These are phyloP conservation scores for Aegilops bicornis DNA, from an alignment of 176 grass and related monocot species.

Conservation along the genomic window DNA sequence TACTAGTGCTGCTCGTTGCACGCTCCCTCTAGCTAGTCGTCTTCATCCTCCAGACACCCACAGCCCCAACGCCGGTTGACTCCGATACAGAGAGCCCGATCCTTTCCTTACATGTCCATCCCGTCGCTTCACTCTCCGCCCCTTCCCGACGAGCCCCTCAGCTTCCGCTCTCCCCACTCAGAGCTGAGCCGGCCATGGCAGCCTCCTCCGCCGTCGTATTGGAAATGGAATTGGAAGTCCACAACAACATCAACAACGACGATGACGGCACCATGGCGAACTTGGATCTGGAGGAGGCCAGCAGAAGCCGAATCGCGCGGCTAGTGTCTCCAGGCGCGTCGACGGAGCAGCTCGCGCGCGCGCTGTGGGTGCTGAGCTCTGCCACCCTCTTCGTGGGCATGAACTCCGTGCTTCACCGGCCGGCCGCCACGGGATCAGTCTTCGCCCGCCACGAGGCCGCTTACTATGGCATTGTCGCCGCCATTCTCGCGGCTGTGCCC, in stretches of 20 bases:
- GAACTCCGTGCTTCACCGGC: neutral
- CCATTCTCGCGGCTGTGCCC: neutral
- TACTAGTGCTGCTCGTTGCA: too few relatives aligned
- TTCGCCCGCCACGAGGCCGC: neutral
- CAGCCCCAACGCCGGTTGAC: too few relatives aligned
- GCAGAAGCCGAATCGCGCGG: neutral
- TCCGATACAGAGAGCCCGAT: too few relatives aligned
- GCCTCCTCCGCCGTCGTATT: too few relatives aligned
- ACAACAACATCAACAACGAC: neutral
- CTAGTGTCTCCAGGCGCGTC: neutral
- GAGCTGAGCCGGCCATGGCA: too few relatives aligned
- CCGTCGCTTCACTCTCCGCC: too few relatives aligned
- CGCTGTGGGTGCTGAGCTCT: neutral
- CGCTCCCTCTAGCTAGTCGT: too few relatives aligned
- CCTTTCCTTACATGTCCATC: too few relatives aligned
- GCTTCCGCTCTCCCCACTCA: too few relatives aligned
- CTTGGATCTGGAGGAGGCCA: neutral
- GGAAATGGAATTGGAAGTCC: too few relatives aligned
- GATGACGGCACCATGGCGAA: accelerated
- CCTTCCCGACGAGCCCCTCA: too few relatives aligned
- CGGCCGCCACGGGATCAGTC: neutral
- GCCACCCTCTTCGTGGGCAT: neutral
- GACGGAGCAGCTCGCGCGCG: neutral
- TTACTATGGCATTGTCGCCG: neutral
- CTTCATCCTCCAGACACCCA: too few relatives aligned